Evolutionary conservation across 345 rosid genomes (phyloP).

Genomic region (Murraya paniculata): DNA sequence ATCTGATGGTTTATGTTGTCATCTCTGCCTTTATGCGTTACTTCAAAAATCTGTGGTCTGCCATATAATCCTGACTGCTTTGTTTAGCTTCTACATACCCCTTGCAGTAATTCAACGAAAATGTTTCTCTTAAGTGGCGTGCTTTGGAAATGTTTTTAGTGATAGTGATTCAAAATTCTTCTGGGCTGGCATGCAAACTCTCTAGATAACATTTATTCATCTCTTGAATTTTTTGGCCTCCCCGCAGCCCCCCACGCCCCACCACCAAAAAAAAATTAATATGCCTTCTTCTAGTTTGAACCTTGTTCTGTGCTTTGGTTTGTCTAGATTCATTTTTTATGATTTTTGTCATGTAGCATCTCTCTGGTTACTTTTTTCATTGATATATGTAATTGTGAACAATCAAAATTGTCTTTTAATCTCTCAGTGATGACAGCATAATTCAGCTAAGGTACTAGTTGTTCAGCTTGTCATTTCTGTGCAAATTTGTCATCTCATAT

Average conservation of each 20-base stretch:
- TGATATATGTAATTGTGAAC: not conserved
- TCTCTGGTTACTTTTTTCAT: not conserved
- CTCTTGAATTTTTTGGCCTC: not conserved
- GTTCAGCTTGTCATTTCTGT: not conserved
- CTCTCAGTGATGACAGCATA: not conserved
- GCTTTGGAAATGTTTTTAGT: not conserved
- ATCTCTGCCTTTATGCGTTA: not conserved
- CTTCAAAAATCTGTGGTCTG: not conserved
- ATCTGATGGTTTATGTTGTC: not conserved
- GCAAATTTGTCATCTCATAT: not conserved
- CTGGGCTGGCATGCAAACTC: not conserved
- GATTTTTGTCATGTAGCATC: not conserved
- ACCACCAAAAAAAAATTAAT: too few species aligned
- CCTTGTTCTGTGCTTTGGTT: too few species aligned
- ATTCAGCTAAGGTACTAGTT: not conserved
- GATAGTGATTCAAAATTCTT: not conserved
- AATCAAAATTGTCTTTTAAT: not conserved
- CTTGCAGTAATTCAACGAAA: not conserved
- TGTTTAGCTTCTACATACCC: not conserved
- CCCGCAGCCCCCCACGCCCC: too few species aligned
- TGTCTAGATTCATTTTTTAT: not conserved
- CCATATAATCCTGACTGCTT: not conserved
- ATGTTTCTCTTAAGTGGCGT: not conserved
- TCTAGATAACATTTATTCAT: too few species aligned
- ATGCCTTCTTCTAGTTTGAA: too few species aligned